phyloP scores from a whole-genome alignment of 805 yeast genomes.

The Jamesozyma lodderae region DNA sequence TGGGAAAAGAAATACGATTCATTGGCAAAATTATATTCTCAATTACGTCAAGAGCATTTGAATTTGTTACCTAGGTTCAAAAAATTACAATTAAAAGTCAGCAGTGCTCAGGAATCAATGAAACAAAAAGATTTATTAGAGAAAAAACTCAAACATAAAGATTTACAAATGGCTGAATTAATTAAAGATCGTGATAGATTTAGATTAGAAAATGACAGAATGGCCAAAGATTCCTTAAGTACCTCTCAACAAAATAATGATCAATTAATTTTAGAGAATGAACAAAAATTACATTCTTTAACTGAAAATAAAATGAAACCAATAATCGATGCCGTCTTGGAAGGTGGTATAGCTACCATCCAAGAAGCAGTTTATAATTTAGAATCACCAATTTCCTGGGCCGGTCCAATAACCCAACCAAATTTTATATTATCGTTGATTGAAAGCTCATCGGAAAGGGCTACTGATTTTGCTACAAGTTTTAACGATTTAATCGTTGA shows the following conservation, averaged over 20 bases:
- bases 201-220: constrained; percentile 59
- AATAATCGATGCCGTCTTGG: constrained; percentile 61
- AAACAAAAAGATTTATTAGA: constrained; percentile 75
- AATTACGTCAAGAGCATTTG: constrained; percentile 84
- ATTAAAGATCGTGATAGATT: constrained; percentile 88
- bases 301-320: constrained; percentile 41
- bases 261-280: constrained; percentile 30
- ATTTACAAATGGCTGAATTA: constrained; percentile 78
- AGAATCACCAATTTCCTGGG: constrained; percentile 45
- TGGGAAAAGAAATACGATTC: constrained; percentile 88
- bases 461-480: constrained; percentile 68
- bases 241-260: background rate
- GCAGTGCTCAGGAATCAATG: constrained; percentile 82
- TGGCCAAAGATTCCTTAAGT: background rate
- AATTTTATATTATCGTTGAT: constrained; percentile 38
- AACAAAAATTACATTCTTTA: constrained; percentile 14
- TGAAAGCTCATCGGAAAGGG: constrained; percentile 60
- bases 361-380: constrained; percentile 65
- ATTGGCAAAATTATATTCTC: constrained; percentile 81
- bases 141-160: constrained; percentile 75
- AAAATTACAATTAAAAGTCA: constrained; percentile 75
- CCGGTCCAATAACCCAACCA: constrained; percentile 7
- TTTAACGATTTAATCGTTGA: constrained; percentile 50
- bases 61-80: constrained; percentile 69
- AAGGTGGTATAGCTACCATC: constrained; percentile 58